phyloP scores from a whole-genome alignment of 306 rosid genomes.

The Cicer arietinum region DNA sequence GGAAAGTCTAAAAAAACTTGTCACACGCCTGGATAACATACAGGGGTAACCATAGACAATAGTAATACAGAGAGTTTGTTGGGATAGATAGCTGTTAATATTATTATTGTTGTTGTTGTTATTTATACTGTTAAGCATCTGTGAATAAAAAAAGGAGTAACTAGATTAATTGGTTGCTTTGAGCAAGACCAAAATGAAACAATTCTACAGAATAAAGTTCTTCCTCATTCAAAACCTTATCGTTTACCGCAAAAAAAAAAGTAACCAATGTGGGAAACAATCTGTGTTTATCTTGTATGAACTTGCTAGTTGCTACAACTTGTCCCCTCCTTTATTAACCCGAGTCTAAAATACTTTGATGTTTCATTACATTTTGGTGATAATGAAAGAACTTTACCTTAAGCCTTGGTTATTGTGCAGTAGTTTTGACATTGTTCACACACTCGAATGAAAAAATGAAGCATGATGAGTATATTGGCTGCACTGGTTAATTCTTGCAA shows the following conservation, averaged over 20 bases:
- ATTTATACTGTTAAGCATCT: not conserved
- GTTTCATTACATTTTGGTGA: not conserved
- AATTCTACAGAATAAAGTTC: not conserved
- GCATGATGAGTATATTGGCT: not conserved
- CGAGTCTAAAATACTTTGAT: not conserved
- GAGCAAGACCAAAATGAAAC: conserved; percentile 2
- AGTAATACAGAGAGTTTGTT: no score
- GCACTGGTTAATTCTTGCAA: not conserved
- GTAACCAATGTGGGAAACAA: conserved; percentile 10
- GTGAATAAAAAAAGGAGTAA: not conserved
- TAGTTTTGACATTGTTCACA: conserved; percentile 16
- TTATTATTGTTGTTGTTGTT: not conserved
- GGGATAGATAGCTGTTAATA: no score
- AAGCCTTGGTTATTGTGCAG: conserved; percentile 21
- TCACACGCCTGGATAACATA: no score
- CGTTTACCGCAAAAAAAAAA: not conserved
- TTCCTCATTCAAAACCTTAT: conserved; percentile 25
- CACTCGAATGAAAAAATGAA: conserved; percentile 9
- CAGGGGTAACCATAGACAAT: not conserved
- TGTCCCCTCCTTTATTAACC: not conserved
- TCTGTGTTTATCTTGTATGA: not conserved
- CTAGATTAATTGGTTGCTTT: conserved; percentile 17
- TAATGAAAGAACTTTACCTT: not conserved
- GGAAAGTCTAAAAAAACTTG: no score
- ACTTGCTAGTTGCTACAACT: not conserved